These are phyloP conservation scores for Zymoseptoria passerinii DNA, from an alignment of 2,329 filamentous ascomycete species.

Conservation along the genomic window DNA sequence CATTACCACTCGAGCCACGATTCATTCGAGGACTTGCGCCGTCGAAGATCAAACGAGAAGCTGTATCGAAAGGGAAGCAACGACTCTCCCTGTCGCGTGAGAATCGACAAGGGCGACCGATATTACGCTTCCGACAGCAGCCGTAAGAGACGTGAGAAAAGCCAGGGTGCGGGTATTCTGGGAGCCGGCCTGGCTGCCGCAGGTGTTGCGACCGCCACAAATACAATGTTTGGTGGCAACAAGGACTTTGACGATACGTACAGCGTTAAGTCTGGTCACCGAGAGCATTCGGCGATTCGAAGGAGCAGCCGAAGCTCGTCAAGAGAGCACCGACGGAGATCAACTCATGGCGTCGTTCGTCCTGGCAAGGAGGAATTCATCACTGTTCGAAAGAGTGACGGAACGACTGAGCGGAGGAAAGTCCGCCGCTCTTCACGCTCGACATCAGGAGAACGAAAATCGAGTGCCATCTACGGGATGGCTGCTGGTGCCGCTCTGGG, in stretches of 20 bases:
- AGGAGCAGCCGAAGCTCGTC: conserved; percentile 27
- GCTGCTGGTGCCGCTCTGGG: conserved; percentile 4
- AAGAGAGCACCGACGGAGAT: conserved; percentile 23
- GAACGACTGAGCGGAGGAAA: conserved; percentile 21
- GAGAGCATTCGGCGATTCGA: conserved; percentile 28
- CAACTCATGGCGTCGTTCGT: conserved; percentile 22
- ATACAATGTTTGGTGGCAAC: conserved; percentile 42
- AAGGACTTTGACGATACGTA: conserved; percentile 54
- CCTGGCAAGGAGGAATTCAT: conserved; percentile 16
- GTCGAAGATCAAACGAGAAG: conserved; percentile 20
- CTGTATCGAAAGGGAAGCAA: conserved; percentile 25
- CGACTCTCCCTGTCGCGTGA: conserved; percentile 29
- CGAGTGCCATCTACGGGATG: conserved; percentile 8
- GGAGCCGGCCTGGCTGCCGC: conserved; percentile 48
- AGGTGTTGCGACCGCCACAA: conserved; percentile 44
- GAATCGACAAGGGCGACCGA: conserved; percentile 53
- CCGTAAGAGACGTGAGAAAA: conserved; percentile 35
- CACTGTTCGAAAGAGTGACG: conserved; percentile 26
- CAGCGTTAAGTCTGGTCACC: conserved; percentile 48
- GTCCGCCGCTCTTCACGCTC: conserved; percentile 20
- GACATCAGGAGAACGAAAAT: conserved; percentile 28
- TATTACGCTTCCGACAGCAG: conserved; percentile 46
- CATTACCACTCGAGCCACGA: conserved; percentile 38
- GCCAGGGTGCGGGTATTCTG: conserved; percentile 41
- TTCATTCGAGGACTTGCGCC: conserved; percentile 25